Conservation (phyloP, 2,329 filamentous ascomycete species). For the Akanthomyces muscarius region DNA sequence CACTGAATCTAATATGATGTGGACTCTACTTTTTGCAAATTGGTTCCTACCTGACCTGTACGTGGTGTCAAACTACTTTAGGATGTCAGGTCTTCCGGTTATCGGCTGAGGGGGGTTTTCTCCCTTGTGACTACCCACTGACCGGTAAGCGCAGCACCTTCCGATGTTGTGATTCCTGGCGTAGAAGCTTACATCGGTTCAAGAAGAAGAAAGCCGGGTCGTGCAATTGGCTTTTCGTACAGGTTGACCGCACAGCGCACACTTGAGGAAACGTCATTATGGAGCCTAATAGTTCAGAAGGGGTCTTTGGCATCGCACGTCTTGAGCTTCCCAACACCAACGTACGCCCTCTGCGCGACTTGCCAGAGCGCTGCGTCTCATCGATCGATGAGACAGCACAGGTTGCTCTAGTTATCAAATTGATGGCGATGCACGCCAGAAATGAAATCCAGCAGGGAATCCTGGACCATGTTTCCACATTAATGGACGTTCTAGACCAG, state of each 20-base stretch:
- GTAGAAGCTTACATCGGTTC: too few relatives aligned
- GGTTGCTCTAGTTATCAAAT: background rate
- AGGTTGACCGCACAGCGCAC: too few relatives aligned
- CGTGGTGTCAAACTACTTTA: background rate
- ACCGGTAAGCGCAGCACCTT: background rate
- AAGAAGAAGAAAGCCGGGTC: too few relatives aligned
- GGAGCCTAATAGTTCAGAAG: too few relatives aligned
- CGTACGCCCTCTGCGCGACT: background rate
- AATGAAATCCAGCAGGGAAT: background rate
- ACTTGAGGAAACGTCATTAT: too few relatives aligned
- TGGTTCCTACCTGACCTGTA: background rate
- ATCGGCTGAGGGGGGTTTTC: background rate
- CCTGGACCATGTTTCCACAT: slow-evolving; percentile 5
- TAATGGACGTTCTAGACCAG: slow-evolving; percentile 16
- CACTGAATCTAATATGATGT: background rate
- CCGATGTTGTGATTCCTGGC: background rate
- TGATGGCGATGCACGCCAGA: background rate
- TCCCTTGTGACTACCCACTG: background rate
- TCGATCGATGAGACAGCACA: slow-evolving; percentile 11
- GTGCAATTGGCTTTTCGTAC: too few relatives aligned
- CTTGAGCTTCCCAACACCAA: background rate
- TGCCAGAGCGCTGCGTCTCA: slow-evolving; percentile 9
- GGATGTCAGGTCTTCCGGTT: background rate
- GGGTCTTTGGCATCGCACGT: background rate
- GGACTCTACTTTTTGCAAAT: background rate